These are phyloP conservation scores for Cryptococcus amylolentus DNA, from an alignment of 1,284 basidiomycete genomes.

Conservation along the genomic window DNA sequence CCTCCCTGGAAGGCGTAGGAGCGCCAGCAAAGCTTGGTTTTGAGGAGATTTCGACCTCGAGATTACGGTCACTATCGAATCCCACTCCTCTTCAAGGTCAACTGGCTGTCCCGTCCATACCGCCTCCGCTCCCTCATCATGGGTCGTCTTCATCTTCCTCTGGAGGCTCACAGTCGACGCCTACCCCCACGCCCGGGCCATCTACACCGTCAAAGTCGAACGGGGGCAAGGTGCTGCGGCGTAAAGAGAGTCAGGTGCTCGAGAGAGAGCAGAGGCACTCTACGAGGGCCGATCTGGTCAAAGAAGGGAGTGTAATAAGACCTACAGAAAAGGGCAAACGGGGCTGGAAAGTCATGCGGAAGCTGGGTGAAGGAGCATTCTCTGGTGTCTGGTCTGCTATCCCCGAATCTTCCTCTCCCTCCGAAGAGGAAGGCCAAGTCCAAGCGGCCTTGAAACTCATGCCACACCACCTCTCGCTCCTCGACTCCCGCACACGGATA, in stretches of 20 bases:
- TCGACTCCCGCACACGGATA: constrained; percentile 69
- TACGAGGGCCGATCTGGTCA: constrained; percentile 13
- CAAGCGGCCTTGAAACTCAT: constrained; percentile 74
- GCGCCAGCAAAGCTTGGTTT: neutral
- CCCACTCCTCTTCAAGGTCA: neutral
- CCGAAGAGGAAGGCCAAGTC: constrained; percentile 2
- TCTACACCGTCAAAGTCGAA: constrained; percentile 4
- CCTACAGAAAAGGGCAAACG: constrained; percentile 8
- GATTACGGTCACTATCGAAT: constrained; percentile 12
- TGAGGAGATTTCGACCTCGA: constrained; percentile 12
- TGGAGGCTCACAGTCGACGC: neutral
- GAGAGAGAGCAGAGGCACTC: constrained; percentile 21
- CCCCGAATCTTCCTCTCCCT: constrained; percentile 19
- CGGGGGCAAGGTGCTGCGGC: constrained; percentile 3
- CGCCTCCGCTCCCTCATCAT: constrained; percentile 1
- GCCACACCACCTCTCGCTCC: constrained; percentile 57
- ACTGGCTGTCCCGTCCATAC: neutral
- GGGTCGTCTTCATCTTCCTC: constrained; percentile 5
- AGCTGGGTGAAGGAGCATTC: constrained; percentile 71
- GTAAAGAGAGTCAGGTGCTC: constrained; percentile 21
- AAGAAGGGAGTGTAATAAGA: constrained; percentile 26
- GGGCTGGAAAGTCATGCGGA: constrained; percentile 54
- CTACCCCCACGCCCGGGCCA: neutral
- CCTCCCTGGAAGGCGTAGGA: no score
- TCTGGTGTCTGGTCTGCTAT: constrained; percentile 70